Percentiles rank a stretch among this genome's conserved stretches.
Evolutionary conservation across 2,329 filamentous ascomycete genomes (phyloP).

Genomic region (Colletotrichum magnum): DNA sequence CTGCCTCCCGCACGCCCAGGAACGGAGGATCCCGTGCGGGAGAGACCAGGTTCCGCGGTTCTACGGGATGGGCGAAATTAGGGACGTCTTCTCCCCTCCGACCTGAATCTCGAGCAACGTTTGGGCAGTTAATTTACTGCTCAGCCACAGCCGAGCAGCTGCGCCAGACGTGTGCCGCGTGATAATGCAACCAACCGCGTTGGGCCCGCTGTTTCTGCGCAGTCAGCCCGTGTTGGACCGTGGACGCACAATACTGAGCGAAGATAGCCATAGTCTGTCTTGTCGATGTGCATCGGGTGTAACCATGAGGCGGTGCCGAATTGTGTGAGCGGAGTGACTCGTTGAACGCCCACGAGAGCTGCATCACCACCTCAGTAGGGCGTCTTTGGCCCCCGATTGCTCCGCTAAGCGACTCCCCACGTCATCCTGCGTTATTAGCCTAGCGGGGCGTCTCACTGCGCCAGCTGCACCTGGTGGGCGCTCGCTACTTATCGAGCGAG

Average conservation of each 20-base stretch:
- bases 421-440: not conserved
- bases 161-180: slow-evolving; percentile 17
- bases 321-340: not conserved
- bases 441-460: not conserved
- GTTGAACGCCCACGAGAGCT: not conserved
- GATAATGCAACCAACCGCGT: not conserved
- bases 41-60: not conserved
- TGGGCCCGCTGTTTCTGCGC: slow-evolving; percentile 27
- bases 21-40: not conserved
- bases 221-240: slow-evolving; percentile 3
- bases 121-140: slow-evolving; percentile 1
- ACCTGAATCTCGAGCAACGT: not conserved
- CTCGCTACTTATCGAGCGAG: not conserved
- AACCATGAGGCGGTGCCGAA: not conserved
- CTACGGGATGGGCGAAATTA: not conserved
- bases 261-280: not conserved
- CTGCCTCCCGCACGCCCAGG: slow-evolving; percentile 4
- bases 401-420: not conserved
- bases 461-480: not conserved
- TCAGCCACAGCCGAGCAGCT: slow-evolving; percentile 30
- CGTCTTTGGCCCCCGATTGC: not conserved
- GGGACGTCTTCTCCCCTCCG: not conserved
- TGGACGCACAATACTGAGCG: not conserved
- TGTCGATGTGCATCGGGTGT: not conserved
- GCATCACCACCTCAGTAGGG: not conserved